Evolutionary conservation across 176 grass and related monocot genomes (phyloP), one percentile per base, ranked within the genome.

Genomic region (Elaeis guineensis): DNA sequence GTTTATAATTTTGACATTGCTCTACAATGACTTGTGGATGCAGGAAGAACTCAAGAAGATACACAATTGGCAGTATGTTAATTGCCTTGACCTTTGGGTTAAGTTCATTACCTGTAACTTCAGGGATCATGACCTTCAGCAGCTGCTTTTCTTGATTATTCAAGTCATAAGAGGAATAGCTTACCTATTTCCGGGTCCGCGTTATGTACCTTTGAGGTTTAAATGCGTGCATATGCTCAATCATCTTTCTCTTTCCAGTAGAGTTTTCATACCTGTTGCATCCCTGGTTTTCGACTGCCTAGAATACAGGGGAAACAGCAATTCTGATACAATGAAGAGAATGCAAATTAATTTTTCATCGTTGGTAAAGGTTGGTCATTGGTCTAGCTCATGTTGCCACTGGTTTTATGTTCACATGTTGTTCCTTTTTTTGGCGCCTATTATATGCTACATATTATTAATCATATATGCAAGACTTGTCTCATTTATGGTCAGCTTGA

Each of bases 11-110:
- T 35, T 44, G 35, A 44, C 35, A 44, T 12, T 14, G 11, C 35
- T 44, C 35, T 44, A 44, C 11, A 44, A 39, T 44, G 35, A 44
- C 24, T 82, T 79, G 15, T 69, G 23, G 19, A 49, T 80, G 73
- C 79, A 97, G 93, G 87, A 97, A 63, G 84, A 89, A 21, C 75
- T 97, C 25, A 83, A 68, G 59, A 97, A 85, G 81, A 83, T 97
- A 65, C 82, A 89, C 66, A 97, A 62, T 44, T 97, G 86, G 83
- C 87, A 97, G 69, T 91, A 85, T 62, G 77, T 97, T 16, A 89
- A 83, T 61, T 97, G 84, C 75, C 58, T 89, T 49, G 85, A 79
- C 69, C 30, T 97, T 64, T 97, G 93, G 87, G 83, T 89, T 71
- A 79, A 81, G 76, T 91, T 91, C 56, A 53, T 82, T 53, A 79